These are phyloP conservation scores for Bryoglossum gracile DNA, from an alignment of 495 filamentous ascomycete genomes.

Conservation along the genomic window DNA sequence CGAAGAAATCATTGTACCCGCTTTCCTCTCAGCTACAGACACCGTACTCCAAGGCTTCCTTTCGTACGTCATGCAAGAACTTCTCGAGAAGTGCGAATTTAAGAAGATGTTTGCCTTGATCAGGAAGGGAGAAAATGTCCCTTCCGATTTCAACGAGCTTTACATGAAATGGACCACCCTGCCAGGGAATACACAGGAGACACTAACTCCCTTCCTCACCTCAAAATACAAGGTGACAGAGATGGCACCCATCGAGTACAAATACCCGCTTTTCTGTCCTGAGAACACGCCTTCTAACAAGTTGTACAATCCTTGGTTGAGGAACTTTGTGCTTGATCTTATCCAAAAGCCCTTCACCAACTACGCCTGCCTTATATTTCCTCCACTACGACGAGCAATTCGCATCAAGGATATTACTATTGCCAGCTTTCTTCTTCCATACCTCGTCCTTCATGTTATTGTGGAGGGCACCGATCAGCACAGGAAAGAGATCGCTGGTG, in stretches of 20 bases:
- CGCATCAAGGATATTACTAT: conserved; percentile 76
- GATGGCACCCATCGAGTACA: conserved; percentile 42
- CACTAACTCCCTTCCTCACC: conserved; percentile 74
- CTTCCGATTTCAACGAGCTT: no score
- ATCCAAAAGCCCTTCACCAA: conserved; percentile 63
- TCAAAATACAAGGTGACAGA: conserved; percentile 72
- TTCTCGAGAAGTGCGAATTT: conserved; percentile 70
- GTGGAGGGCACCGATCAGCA: conserved; percentile 59
- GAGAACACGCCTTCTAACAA: conserved; percentile 5
- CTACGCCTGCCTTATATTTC: conserved; percentile 67
- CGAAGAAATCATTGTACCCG: conserved; percentile 79
- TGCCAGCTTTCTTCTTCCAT: conserved; percentile 80
- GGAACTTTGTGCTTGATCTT: conserved; percentile 70
- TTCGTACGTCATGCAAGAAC: conserved; percentile 86
- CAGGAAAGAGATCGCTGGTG: conserved; percentile 56
- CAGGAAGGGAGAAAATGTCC: not conserved
- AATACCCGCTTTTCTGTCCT: conserved; percentile 70
- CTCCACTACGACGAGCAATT: conserved; percentile 71
- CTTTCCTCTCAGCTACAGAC: conserved; percentile 83
- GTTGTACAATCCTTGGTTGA: conserved; percentile 69
- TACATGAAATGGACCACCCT: conserved; percentile 60
- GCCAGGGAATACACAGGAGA: conserved; percentile 65
- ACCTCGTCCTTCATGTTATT: conserved; percentile 70
- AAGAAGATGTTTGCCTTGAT: conserved; percentile 39
- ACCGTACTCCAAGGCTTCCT: conserved; percentile 82